These are phyloP conservation scores for Cordyceps cicadae DNA, from an alignment of 2,329 filamentous ascomycete genomes.

Conservation along the genomic window DNA sequence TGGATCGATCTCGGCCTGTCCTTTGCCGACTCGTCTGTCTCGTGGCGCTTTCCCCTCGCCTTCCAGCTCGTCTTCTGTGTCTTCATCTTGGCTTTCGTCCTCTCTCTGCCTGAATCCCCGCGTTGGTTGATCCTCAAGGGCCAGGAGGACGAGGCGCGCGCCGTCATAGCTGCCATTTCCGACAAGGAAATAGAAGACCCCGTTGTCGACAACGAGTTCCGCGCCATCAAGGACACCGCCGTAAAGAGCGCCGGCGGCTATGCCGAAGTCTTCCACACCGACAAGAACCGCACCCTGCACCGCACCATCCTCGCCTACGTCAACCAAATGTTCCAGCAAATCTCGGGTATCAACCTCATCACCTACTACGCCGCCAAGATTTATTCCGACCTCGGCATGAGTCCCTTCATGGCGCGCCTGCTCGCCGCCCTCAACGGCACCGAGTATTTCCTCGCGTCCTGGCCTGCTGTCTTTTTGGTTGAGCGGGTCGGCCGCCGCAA, in stretches of 20 bases:
- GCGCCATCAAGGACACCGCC: slow-evolving; percentile 58
- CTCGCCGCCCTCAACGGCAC: slow-evolving; percentile 35
- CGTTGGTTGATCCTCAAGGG: slow-evolving; percentile 39
- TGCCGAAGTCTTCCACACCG: slow-evolving; percentile 48
- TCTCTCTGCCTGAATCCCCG: slow-evolving; percentile 47
- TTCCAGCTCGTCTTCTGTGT: slow-evolving; percentile 49
- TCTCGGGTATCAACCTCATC: slow-evolving; percentile 56
- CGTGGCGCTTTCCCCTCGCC: slow-evolving; percentile 52
- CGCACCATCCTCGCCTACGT: slow-evolving; percentile 53
- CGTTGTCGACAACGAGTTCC: slow-evolving; percentile 49
- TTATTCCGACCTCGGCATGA: slow-evolving; percentile 47
- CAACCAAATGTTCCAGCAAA: slow-evolving; percentile 58
- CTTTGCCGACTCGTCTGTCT: slow-evolving; percentile 33
- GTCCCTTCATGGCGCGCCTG: slow-evolving; percentile 48
- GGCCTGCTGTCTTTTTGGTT: slow-evolving; percentile 53
- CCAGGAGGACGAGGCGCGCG: slow-evolving; percentile 37
- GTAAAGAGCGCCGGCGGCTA: slow-evolving; percentile 59
- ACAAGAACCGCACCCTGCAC: slow-evolving; percentile 48
- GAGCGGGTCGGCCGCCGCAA: slow-evolving; percentile 59
- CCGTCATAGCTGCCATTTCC: slow-evolving; percentile 45
- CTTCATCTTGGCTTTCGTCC: slow-evolving; percentile 45
- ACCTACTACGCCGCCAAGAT: slow-evolving; percentile 55
- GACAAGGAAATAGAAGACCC: slow-evolving; percentile 46
- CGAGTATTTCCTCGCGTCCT: slow-evolving; percentile 55
- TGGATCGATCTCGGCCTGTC: slow-evolving; percentile 54